Conservation (phyloP, 2,329 filamentous ascomycete genomes). For the Raffaelea deltoideospora region DNA sequence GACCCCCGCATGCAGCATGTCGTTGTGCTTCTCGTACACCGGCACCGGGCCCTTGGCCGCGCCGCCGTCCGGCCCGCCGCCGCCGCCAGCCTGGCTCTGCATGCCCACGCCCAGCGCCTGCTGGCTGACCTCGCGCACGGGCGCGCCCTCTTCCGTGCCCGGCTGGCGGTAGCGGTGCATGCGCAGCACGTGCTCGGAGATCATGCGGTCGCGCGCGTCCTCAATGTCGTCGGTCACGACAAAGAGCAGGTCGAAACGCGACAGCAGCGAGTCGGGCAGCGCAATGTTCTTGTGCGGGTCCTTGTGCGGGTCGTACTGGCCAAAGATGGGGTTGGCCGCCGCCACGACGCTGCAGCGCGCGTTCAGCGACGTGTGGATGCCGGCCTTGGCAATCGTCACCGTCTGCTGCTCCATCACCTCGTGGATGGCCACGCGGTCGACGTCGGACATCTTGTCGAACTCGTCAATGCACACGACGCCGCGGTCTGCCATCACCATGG, state of each 20-base stretch:
- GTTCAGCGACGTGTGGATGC: constrained; percentile 94
- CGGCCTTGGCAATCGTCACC: constrained; percentile 95
- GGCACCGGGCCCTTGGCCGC: constrained; percentile 55
- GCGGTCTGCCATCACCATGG: constrained; percentile 94
- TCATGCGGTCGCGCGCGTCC: constrained; percentile 73
- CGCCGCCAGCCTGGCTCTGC: constrained; percentile 59
- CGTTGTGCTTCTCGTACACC: constrained; percentile 91
- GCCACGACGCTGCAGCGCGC: constrained; percentile 93
- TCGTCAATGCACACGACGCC: constrained; percentile 98
- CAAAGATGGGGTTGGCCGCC: constrained; percentile 93
- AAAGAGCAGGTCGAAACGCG: constrained; percentile 96
- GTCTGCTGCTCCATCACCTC: constrained; percentile 99
- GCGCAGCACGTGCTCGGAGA: constrained; percentile 91
- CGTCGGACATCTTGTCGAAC: constrained; percentile 99
- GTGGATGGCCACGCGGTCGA: constrained; percentile 95
- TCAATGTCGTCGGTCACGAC: constrained; percentile 98
- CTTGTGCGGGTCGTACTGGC: constrained; percentile 96
- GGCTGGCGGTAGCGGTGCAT: constrained; percentile 94
- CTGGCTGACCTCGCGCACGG: constrained; percentile 72
- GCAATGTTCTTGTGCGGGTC: constrained; percentile 98
- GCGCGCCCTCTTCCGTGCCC: constrained; percentile 84
- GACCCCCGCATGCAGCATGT: constrained; percentile 88
- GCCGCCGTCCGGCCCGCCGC: no score
- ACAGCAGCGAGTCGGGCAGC: constrained; percentile 85
- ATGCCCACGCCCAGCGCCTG: constrained; percentile 81